Evolutionary conservation across 441 rosid genomes (phyloP).

Genomic region (Biscutella laevigata): DNA sequence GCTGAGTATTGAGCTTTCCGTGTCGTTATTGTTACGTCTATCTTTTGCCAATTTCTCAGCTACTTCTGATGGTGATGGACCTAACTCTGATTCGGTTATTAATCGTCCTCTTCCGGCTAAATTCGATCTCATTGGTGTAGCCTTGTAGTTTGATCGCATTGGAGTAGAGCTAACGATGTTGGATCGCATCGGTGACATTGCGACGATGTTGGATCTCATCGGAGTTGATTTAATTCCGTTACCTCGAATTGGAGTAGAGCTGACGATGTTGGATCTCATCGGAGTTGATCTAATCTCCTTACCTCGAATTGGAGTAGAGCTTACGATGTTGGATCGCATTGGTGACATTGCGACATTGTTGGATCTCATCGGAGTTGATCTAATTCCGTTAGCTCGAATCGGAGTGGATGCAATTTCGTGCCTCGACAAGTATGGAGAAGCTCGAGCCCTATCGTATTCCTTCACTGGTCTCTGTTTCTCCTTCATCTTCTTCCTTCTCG

Average conservation of each 20-base stretch:
- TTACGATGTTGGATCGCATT: constrained; percentile 21
- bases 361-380: constrained; percentile 8
- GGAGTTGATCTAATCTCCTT: neutral
- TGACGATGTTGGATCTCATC: neutral
- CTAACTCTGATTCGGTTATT: constrained; percentile 67
- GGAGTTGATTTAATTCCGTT: neutral
- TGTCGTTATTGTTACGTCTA: constrained; percentile 23
- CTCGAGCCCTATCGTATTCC: constrained; percentile 2
- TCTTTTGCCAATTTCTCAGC: constrained; percentile 43
- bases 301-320: constrained; percentile 15
- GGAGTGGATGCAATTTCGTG: constrained; percentile 16
- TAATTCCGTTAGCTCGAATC: neutral
- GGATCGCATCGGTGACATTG: constrained; percentile 14
- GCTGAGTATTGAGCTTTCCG: constrained; percentile 38
- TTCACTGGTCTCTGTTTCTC: neutral
- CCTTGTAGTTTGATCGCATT: constrained; percentile 17
- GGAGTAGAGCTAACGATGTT: constrained; percentile 21
- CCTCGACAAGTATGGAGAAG: constrained; percentile 22
- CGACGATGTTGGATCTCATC: constrained; percentile 4
- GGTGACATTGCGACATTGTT: constrained; percentile 18
- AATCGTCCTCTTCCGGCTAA: constrained; percentile 10
- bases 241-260: neutral
- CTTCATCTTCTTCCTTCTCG: neutral
- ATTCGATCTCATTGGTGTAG: constrained; percentile 25
- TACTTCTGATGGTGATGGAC: constrained; percentile 80